Evolutionary conservation across 345 rosid genomes (phyloP).

Genomic region (Eucalyptus polybractea): DNA sequence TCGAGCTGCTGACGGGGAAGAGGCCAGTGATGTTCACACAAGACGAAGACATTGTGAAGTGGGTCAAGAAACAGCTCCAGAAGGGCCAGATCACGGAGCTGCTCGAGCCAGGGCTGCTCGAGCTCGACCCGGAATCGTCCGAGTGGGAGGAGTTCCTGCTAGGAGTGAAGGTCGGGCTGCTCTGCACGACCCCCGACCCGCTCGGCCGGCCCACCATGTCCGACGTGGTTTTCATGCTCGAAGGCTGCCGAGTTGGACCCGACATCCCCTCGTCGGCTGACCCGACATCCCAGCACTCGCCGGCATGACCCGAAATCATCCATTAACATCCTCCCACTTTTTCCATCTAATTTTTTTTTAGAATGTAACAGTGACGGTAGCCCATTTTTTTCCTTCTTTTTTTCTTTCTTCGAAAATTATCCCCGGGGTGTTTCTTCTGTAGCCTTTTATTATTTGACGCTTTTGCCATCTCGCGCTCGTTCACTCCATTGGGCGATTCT

Average conservation of each 20-base stretch:
- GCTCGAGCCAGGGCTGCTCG: conserved; percentile 82
- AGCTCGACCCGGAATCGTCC: conserved; percentile 88
- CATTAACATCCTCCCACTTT: not conserved
- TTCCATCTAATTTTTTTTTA: not conserved
- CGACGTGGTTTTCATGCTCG: conserved; percentile 94
- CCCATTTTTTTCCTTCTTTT: not conserved
- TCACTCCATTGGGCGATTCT: not conserved
- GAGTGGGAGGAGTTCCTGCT: conserved; percentile 98
- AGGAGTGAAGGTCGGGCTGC: conserved; percentile 88
- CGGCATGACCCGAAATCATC: conserved; percentile 20
- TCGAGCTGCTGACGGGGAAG: conserved; percentile 79
- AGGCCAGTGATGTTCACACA: conserved; percentile 88
- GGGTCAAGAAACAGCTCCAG: conserved; percentile 95
- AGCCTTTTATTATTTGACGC: not conserved
- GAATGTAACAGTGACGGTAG: not conserved
- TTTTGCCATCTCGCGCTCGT: not conserved
- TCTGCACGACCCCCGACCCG: conserved; percentile 85
- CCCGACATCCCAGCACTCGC: conserved; percentile 75
- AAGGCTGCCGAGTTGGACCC: conserved; percentile 92
- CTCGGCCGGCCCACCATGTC: conserved; percentile 79
- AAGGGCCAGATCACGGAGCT: conserved; percentile 78
- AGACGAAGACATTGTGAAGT: conserved; percentile 94
- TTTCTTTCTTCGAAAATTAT: not conserved
- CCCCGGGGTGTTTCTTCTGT: not conserved
- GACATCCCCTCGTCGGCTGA: conserved; percentile 81